A percentile compares a stretch with the other conserved stretches of the same genome.
phyloP scores from a whole-genome alignment of 1,284 basidiomycete species.

The Austropuccinia psidii region DNA sequence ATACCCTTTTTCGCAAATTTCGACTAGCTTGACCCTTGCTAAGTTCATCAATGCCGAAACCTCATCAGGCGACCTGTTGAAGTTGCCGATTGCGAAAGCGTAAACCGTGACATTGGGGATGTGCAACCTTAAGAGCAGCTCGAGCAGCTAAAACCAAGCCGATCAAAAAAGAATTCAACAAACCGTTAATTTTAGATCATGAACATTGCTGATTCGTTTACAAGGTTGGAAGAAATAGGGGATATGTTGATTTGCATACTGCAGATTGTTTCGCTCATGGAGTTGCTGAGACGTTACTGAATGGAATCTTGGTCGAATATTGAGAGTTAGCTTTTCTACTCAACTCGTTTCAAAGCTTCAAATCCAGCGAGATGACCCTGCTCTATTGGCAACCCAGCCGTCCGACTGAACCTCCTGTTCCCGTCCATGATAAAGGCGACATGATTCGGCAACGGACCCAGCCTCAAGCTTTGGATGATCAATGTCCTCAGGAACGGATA shows the following conservation, averaged over 20 bases:
- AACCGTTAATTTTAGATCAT: too few species aligned
- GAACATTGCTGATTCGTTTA: too few species aligned
- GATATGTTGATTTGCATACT: too few species aligned
- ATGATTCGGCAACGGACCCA: constrained; percentile 79
- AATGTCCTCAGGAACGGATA: constrained; percentile 24
- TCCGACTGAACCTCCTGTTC: constrained; percentile 83
- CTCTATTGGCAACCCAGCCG: constrained; percentile 57
- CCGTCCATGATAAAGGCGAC: constrained; percentile 98
- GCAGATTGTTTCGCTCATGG: too few species aligned
- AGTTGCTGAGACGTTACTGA: too few species aligned
- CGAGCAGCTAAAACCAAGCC: constrained; percentile 58
- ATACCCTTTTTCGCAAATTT: constrained; percentile 68
- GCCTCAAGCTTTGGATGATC: constrained; percentile 8
- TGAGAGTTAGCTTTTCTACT: not conserved
- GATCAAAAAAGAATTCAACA: not conserved
- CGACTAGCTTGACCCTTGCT: constrained; percentile 69
- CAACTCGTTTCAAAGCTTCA: constrained; percentile 66
- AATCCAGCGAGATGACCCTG: constrained; percentile 84
- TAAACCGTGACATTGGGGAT: constrained; percentile 83
- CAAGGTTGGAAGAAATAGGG: too few species aligned
- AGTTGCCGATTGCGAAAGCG: constrained; percentile 96
- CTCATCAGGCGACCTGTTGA: constrained; percentile 76
- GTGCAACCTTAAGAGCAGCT: constrained; percentile 67
- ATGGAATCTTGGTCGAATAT: too few species aligned
- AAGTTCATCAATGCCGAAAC: constrained; percentile 80